Evolutionary conservation across 768 basidiomycete species (phyloP).

Genomic region (Lactarius evosmus): DNA sequence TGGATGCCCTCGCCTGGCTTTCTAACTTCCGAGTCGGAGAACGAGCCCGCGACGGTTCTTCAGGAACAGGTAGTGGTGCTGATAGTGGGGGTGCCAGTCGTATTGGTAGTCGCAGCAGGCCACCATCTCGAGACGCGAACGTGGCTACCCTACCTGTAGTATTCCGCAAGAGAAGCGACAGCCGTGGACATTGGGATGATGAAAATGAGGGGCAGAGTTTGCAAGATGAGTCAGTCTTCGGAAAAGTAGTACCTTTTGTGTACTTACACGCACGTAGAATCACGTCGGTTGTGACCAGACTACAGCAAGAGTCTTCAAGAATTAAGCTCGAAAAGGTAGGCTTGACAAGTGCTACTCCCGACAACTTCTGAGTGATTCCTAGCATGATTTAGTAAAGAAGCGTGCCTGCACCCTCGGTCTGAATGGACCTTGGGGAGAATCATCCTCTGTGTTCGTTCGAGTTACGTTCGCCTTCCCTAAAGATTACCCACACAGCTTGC

Average conservation of each 20-base stretch:
- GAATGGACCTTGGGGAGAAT: slow-evolving; percentile 89
- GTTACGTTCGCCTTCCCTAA: slow-evolving; percentile 87
- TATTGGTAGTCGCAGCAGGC: slow-evolving; percentile 42
- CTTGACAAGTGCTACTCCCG: neutral
- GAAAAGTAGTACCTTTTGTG: neutral
- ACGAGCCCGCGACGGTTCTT: slow-evolving; percentile 49
- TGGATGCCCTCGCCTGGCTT: slow-evolving; percentile 72
- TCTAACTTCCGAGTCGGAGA: slow-evolving; percentile 67
- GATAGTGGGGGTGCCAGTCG: slow-evolving; percentile 49
- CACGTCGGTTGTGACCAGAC: slow-evolving; percentile 64
- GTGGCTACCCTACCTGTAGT: slow-evolving; percentile 9
- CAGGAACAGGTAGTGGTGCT: slow-evolving; percentile 48
- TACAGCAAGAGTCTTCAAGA: slow-evolving; percentile 52
- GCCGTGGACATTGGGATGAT: slow-evolving; percentile 39
- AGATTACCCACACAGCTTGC: slow-evolving; percentile 62
- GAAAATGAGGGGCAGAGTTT: slow-evolving; percentile 47
- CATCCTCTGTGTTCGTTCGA: slow-evolving; percentile 78
- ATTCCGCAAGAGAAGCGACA: slow-evolving; percentile 45
- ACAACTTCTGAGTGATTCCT: slow-evolving; percentile 8
- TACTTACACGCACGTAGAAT: slow-evolving; percentile 48
- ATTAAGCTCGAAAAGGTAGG: slow-evolving; percentile 83
- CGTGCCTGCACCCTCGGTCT: slow-evolving; percentile 83
- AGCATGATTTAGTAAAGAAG: slow-evolving; percentile 69
- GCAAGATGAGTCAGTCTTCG: slow-evolving; percentile 66
- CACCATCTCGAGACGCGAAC: slow-evolving; percentile 24